Base-by-base conservation (phyloP, 1,284 basidiomycete genomes). In the Meira miltonrushii region DNA sequence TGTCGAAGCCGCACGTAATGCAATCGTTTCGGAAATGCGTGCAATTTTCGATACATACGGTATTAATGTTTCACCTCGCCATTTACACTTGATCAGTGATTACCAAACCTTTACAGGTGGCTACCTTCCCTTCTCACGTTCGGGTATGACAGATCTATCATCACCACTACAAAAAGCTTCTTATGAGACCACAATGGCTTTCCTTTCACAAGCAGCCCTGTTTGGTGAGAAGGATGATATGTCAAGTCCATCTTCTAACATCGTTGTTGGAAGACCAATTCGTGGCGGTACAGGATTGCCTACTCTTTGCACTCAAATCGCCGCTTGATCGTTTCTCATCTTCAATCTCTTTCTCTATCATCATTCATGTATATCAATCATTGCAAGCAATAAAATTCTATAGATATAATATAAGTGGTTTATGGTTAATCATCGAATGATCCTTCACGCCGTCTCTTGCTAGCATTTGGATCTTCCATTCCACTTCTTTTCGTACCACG, bases 101-200 rank as follows among this genome's bases (percentile, higher is more conserved):
- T 99, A 98, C 79, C 70, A 97, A 91, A 98, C 95, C 0, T 95
- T 93, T 75, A 90, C 92, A 54, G 95, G 95, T 48, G 92, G 89
- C 23, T 99, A 94, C 83, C 90, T 90, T 79, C 92, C 95, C 1
- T 99, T 98, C 82, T 98, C 96, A 80, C 87, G 58, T 23, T 91
- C 88, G 61, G 95, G 95, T 66, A 88, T 98, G 61, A 87, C 90
- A 19, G 87, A 88, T 58, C 90, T 91, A 78, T 86, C 90, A 8
- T 95, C 92, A 25, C 92, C 94, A 2, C 83, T 98, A 50, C 85
- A 97, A 62, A 98, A 98, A 81, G 94, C 95, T 1, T 93, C 90
- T 6, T 99, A 90, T 80, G 95, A 98, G 81, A 97, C 92, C 10
- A 98, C 95, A 0, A 90, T 89, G n/a, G 84, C 87, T 1, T 96